Evolutionary conservation across 176 grass and related monocot species (phyloP).

Genomic region (Bromus sterilis): DNA sequence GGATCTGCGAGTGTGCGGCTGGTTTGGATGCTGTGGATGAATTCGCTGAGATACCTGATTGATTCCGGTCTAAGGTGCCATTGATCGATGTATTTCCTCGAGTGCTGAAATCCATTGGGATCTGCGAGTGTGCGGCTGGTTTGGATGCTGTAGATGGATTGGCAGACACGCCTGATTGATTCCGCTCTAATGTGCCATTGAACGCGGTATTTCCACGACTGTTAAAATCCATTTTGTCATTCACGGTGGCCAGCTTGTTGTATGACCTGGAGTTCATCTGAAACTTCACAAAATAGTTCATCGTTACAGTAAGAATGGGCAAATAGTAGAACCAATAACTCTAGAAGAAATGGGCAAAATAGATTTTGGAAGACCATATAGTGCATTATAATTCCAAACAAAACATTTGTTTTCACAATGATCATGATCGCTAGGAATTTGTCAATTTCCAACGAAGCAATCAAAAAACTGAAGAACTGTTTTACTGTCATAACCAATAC

Average conservation of each 20-base stretch:
- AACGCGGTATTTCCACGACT: not conserved
- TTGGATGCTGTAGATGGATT: not conserved
- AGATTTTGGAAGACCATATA: not conserved
- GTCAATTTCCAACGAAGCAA: not conserved
- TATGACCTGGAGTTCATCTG: slow-evolving; percentile 50
- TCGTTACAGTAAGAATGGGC: not conserved
- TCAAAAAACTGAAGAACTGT: not conserved
- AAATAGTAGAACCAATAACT: not conserved
- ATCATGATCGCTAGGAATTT: not conserved
- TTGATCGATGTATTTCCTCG: not conserved
- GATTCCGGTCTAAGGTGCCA: slow-evolving; percentile 13
- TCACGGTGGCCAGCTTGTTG: slow-evolving; percentile 27
- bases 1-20: not conserved
- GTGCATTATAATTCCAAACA: not conserved
- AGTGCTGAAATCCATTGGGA: slow-evolving; percentile 25
- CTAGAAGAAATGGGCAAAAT: not conserved
- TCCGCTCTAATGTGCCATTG: slow-evolving; percentile 16
- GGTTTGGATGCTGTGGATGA: slow-evolving; percentile 17
- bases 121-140: not conserved
- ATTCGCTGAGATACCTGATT: slow-evolving; percentile 15
- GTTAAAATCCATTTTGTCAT: slow-evolving; percentile 31
- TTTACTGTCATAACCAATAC: not conserved
- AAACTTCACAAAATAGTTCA: slow-evolving; percentile 1
- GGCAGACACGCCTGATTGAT: slow-evolving; percentile 3
- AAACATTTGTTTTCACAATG: slow-evolving; percentile 6